phyloP scores from a whole-genome alignment of 1,284 basidiomycete species.

The Trichosporon sp. region DNA sequence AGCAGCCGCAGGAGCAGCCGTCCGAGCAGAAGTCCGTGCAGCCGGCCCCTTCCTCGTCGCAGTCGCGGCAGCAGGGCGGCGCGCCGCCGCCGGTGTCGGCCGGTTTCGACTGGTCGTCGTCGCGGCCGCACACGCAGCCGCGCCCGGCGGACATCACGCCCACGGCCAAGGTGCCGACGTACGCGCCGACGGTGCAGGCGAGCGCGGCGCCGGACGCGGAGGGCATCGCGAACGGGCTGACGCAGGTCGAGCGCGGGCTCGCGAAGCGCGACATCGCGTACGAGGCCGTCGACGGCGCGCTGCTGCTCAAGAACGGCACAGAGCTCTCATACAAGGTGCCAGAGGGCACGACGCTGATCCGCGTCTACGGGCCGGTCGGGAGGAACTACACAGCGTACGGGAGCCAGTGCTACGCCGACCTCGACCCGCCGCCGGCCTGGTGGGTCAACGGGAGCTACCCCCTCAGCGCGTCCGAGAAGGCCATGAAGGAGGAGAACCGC shows the following conservation, averaged over 20 bases:
- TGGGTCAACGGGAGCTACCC: neutral
- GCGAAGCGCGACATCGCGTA: neutral
- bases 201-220: too few relatives aligned
- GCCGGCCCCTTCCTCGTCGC: too few relatives aligned
- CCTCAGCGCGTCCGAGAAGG: neutral
- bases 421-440: neutral
- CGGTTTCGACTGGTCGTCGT: too few relatives aligned
- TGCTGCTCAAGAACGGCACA: neutral
- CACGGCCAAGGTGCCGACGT: too few relatives aligned
- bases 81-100: too few relatives aligned
- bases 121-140: too few relatives aligned
- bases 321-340: neutral
- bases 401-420: neutral
- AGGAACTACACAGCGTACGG: neutral
- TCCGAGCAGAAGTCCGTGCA: too few relatives aligned
- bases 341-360: neutral
- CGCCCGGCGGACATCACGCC: too few relatives aligned
- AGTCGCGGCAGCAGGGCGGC: too few relatives aligned
- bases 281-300: neutral
- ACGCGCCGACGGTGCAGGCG: too few relatives aligned
- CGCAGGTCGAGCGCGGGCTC: too few relatives aligned
- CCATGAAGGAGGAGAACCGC: neutral
- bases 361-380: neutral
- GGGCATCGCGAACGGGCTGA: neutral
- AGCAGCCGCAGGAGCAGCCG: too few relatives aligned